A percentile compares a stretch with the other conserved stretches of the same genome.
These are phyloP conservation scores for Dissophora globulifera DNA, from an alignment of 192 early-diverging fungal genomes.

Conservation along the genomic window DNA sequence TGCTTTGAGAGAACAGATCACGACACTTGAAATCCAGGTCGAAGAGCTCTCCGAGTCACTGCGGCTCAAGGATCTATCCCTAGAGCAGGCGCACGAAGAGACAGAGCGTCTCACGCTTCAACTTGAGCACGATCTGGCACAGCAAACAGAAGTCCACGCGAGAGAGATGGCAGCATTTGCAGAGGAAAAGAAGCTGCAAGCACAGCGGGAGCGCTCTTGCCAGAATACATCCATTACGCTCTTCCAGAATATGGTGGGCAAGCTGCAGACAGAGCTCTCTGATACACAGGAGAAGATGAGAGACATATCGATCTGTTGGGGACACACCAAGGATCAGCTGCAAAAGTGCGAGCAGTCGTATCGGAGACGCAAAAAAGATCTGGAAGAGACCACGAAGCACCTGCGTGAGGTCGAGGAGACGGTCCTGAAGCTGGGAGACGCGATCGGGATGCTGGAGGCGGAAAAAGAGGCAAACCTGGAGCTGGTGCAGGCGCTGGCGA, in stretches of 20 bases:
- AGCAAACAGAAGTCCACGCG: neutral
- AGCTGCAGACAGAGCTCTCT: constrained; percentile 18
- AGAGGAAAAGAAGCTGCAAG: constrained; percentile 29
- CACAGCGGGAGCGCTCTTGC: constrained; percentile 30
- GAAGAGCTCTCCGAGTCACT: constrained; percentile 11
- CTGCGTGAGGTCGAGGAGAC: constrained; percentile 37
- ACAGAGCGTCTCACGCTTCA: constrained; percentile 6
- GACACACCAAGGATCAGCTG: constrained; percentile 37
- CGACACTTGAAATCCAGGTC: constrained; percentile 21
- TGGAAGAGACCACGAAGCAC: constrained; percentile 23
- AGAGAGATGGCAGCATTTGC: constrained; percentile 11
- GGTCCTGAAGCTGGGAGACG: constrained; percentile 21
- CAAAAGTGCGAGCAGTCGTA: constrained; percentile 23
- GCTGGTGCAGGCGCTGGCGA: constrained; percentile 12
- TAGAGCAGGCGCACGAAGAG: constrained; percentile 16
- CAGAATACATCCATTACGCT: constrained; percentile 15
- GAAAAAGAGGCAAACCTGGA: constrained; percentile 15
- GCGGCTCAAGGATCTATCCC: constrained; percentile 25
- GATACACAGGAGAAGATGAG: constrained; percentile 36
- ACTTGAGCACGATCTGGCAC: constrained; percentile 7
- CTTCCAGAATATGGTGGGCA: constrained; percentile 39
- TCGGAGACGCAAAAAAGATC: constrained; percentile 19
- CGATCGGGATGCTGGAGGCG: constrained; percentile 27
- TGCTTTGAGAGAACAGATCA: constrained; percentile 6
- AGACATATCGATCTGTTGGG: constrained; percentile 18